phyloP scores from a whole-genome alignment of 1,284 basidiomycete species.

The Abortiporus biennis region DNA sequence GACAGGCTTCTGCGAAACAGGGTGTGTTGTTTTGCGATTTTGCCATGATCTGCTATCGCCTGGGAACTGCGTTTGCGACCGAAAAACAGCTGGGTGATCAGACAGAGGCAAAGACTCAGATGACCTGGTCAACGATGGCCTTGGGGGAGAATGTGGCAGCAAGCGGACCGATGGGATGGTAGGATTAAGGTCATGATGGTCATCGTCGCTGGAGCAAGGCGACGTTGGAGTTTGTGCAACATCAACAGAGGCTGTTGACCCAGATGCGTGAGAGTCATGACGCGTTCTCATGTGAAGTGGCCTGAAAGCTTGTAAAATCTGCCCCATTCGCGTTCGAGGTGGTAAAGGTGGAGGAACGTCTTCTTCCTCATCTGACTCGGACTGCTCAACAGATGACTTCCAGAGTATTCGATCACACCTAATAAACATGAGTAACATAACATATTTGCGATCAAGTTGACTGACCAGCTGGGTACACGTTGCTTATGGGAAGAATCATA shows the following conservation, averaged over 20 bases:
- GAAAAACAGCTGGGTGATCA: slow-evolving; percentile 2
- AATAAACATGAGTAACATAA: neutral
- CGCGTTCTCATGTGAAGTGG: slow-evolving; percentile 38
- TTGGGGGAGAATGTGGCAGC: neutral
- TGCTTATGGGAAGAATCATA: slow-evolving; percentile 77
- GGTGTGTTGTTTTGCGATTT: neutral
- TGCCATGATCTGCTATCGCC: neutral
- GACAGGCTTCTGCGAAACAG: neutral
- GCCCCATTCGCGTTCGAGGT: slow-evolving; percentile 41
- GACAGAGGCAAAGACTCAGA: slow-evolving; percentile 1
- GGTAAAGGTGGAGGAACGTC: slow-evolving; percentile 21
- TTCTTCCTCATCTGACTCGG: slow-evolving; percentile 30
- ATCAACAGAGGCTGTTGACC: slow-evolving; percentile 8
- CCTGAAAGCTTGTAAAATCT: slow-evolving; percentile 51
- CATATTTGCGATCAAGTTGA: slow-evolving; percentile 8
- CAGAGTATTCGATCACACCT: slow-evolving; percentile 80
- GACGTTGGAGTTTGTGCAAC: slow-evolving; percentile 1
- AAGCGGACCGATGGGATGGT: too few species aligned
- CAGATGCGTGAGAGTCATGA: slow-evolving; percentile 32
- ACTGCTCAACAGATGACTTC: slow-evolving; percentile 61
- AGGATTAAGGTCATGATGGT: neutral
- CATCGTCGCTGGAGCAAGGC: neutral
- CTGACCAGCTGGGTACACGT: slow-evolving; percentile 77
- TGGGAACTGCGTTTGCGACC: neutral
- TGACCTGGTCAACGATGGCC: slow-evolving; percentile 1